Conservation (phyloP, 2,329 filamentous ascomycete species). For the Ceratocystis colombiana region DNA sequence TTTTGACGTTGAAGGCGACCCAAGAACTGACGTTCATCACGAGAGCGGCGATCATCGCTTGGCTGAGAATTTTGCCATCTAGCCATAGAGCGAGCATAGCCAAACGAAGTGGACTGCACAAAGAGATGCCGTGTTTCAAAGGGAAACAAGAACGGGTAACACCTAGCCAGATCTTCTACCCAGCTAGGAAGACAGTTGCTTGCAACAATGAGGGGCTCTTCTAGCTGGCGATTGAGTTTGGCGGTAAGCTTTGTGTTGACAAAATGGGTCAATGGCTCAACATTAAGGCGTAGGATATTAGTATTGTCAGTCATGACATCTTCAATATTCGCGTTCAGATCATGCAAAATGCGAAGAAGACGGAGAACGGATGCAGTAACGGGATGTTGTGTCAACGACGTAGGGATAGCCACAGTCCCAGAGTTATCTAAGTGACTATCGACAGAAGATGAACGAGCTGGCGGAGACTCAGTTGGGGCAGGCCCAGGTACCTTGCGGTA, state of each 20-base stretch:
- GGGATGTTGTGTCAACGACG: constrained; percentile 72
- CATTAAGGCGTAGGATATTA: constrained; percentile 57
- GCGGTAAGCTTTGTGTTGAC: constrained; percentile 98
- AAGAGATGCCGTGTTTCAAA: constrained; percentile 97
- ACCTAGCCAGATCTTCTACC: constrained; percentile 86
- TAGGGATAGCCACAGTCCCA: constrained; percentile 51
- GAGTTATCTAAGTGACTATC: constrained; percentile 31
- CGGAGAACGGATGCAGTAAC: constrained; percentile 79
- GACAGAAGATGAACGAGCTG: constrained; percentile 3
- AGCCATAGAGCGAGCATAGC: constrained; percentile 93
- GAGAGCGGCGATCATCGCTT: constrained; percentile 70
- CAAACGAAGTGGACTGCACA: constrained; percentile 94
- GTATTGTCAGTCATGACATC: constrained; percentile 76
- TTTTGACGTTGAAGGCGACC: constrained; percentile 91
- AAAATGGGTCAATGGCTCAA: constrained; percentile 82
- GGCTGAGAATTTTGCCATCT: constrained; percentile 91
- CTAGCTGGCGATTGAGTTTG: constrained; percentile 90
- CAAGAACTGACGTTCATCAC: constrained; percentile 83
- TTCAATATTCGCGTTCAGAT: constrained; percentile 85
- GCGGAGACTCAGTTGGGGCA: constrained; percentile 59
- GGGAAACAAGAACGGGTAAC: constrained; percentile 94
- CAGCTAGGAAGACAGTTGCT: constrained; percentile 92
- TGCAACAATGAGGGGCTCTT: constrained; percentile 92
- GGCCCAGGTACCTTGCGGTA: constrained; percentile 80
- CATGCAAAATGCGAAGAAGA: constrained; percentile 80